A percentile compares a stretch with the other conserved stretches of the same genome.
These are phyloP conservation scores for Colletotrichum tanaceti DNA, from an alignment of 2,329 filamentous ascomycete species.

Conservation along the genomic window DNA sequence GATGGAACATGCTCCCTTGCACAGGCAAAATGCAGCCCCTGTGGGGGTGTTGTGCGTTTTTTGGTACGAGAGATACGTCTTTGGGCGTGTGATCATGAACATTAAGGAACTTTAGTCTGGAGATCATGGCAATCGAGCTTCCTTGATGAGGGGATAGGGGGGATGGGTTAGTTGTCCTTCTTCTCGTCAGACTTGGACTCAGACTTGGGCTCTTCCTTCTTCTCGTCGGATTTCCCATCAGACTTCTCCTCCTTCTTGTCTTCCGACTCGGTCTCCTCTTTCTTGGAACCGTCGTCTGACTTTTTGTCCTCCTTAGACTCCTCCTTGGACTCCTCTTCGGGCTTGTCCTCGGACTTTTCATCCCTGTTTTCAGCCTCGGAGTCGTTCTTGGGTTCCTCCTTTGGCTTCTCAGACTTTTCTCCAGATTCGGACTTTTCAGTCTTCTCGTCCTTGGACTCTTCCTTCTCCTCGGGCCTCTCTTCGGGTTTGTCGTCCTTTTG, in stretches of 20 bases:
- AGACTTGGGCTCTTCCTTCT: slow-evolving; percentile 41
- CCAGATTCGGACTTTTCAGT: slow-evolving; percentile 34
- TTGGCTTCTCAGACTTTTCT: slow-evolving; percentile 40
- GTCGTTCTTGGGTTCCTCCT: slow-evolving; percentile 33
- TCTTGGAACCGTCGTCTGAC: slow-evolving; percentile 37
- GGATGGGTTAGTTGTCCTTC: slow-evolving; percentile 29
- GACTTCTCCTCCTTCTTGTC: slow-evolving; percentile 46
- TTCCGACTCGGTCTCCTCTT: slow-evolving; percentile 42
- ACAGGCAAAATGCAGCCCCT: neutral
- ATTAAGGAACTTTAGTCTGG: slow-evolving; percentile 38
- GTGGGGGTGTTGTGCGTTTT: neutral
- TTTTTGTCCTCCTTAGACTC: slow-evolving; percentile 42
- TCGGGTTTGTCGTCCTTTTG: slow-evolving; percentile 34
- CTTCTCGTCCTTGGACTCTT: slow-evolving; percentile 34
- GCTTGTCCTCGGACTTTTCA: slow-evolving; percentile 42
- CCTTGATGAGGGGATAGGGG: neutral
- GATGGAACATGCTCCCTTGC: neutral
- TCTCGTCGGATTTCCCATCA: slow-evolving; percentile 10
- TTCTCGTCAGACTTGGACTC: neutral
- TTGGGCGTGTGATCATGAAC: neutral
- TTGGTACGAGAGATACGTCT: neutral
- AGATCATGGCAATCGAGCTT: slow-evolving; percentile 39
- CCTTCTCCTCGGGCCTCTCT: slow-evolving; percentile 28
- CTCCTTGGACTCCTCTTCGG: slow-evolving; percentile 41
- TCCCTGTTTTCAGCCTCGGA: slow-evolving; percentile 33